Base-by-base conservation (phyloP, 352 stramenopile species). In the Globisporangium rhizosaccharum region DNA sequence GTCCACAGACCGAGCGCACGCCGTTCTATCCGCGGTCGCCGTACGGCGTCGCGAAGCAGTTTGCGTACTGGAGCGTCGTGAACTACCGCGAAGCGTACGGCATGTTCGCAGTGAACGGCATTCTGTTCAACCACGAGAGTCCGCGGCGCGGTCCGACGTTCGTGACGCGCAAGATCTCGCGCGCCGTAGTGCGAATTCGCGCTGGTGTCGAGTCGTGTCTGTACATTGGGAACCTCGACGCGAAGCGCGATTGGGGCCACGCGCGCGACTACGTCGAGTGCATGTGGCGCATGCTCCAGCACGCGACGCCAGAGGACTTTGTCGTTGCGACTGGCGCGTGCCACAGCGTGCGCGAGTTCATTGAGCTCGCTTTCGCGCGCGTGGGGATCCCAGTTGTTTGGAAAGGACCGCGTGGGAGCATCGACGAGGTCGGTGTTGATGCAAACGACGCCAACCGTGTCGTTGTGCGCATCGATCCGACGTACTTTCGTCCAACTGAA, bases 71-170 rank as follows among this genome's bases (percentile, higher is more conserved):
- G 97, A 99, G 98, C 62, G 76, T 99, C 10, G 88, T 99, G 45
- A 99, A 99, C 80, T 99, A 99, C 71, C 89, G 97, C 56, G 97
- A 99, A 72, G 97, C 97, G 12, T 98, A 98, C 72, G 76, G 75
- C 51, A 96, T 96, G 82, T 96, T 87, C 63, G 82, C 97, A 14
- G 95, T 94, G 47, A 99, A 99, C 62, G 97, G 97, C 53, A 99
- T 99, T 67, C 71, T 99, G 20, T 99, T 99, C 86, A 99, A 99
- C 82, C 97, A 99, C 75, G 97, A 99, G 72, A 98, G 92, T 61
- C 97, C 97, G 42, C 92, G 97, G 51, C 93, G 97, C 56, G 97
- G 97, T 36, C 92, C 91, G 30, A 99, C 96, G 1, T 99, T 99
- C 65, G 96, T 99, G 28, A 99, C 97, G 3, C 90, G 97, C 63